Conservation (phyloP, 2,329 filamentous ascomycete species). For the Colletotrichum salicis region DNA sequence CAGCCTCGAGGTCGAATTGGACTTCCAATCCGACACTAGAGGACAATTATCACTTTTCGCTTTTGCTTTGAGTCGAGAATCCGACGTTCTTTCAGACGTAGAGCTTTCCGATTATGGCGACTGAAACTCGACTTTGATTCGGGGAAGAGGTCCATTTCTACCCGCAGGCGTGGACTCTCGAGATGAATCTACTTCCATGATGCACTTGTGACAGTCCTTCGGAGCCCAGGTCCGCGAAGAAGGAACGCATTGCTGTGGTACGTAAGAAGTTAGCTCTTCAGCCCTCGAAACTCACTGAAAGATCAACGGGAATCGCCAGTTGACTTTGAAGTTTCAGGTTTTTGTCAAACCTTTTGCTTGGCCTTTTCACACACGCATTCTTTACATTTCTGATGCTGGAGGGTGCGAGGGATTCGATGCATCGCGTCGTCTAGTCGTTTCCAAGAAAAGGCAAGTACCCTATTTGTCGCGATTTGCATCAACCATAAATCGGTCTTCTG, state of each 20-base stretch:
- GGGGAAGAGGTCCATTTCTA: neutral
- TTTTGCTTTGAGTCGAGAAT: neutral
- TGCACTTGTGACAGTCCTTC: neutral
- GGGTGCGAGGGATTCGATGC: neutral
- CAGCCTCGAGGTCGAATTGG: too few species aligned
- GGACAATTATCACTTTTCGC: too few species aligned
- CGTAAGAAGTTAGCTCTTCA: neutral
- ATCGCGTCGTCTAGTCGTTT: neutral
- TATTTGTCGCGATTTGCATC: neutral
- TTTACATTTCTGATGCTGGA: slow-evolving; percentile 1
- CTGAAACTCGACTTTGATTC: neutral
- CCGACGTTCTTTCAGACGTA: neutral
- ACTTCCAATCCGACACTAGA: too few species aligned
- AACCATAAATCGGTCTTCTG: neutral
- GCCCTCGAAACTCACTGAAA: neutral
- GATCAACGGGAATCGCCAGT: too few species aligned
- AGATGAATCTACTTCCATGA: neutral
- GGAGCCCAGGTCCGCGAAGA: neutral
- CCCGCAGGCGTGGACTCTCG: neutral
- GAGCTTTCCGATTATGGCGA: neutral
- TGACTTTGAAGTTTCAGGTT: neutral
- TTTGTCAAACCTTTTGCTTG: neutral
- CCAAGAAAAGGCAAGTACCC: neutral
- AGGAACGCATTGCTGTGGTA: neutral
- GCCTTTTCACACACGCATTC: neutral